Evolutionary conservation across 805 yeast species (phyloP).

Genomic region (Crinitomyces ghanaensis): DNA sequence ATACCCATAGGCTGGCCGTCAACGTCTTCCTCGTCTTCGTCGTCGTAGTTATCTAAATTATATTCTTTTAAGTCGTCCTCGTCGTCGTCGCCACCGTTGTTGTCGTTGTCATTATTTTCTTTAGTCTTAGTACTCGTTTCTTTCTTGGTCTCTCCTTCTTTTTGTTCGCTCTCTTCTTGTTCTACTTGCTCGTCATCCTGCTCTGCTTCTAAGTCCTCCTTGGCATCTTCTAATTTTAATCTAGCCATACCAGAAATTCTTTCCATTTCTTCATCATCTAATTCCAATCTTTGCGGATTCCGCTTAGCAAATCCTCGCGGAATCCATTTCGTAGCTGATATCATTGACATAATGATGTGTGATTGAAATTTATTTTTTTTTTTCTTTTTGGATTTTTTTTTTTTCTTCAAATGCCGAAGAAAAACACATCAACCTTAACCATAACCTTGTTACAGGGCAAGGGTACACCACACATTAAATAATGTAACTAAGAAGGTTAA

Average conservation of each 20-base stretch:
- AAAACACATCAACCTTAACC: no score
- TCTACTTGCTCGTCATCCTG: slow-evolving; percentile 22
- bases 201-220: slow-evolving; percentile 39
- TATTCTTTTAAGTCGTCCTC: slow-evolving; percentile 86
- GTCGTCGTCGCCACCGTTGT: slow-evolving; percentile 8
- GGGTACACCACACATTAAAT: no score
- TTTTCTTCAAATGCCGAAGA: no score
- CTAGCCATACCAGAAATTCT: slow-evolving; percentile 80
- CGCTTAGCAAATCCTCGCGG: slow-evolving; percentile 93
- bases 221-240: slow-evolving; percentile 68
- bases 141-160: slow-evolving; percentile 5
- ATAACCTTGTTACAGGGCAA: no score
- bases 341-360: no score
- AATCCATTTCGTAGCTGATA: slow-evolving; percentile 90
- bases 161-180: slow-evolving; percentile 8
- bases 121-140: no score
- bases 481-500: no score
- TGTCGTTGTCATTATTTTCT: slow-evolving; percentile 8
- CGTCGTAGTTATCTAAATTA: slow-evolving; percentile 65
- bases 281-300: slow-evolving; percentile 77
- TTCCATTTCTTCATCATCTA: slow-evolving; percentile 86
- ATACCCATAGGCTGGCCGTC: slow-evolving; percentile 35
- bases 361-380: no score
- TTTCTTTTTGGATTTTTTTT: no score
- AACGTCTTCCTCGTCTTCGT: slow-evolving; percentile 43